These are phyloP conservation scores for Wickerhamiella sergipiensis DNA, from an alignment of 805 yeast species.

Conservation along the genomic window DNA sequence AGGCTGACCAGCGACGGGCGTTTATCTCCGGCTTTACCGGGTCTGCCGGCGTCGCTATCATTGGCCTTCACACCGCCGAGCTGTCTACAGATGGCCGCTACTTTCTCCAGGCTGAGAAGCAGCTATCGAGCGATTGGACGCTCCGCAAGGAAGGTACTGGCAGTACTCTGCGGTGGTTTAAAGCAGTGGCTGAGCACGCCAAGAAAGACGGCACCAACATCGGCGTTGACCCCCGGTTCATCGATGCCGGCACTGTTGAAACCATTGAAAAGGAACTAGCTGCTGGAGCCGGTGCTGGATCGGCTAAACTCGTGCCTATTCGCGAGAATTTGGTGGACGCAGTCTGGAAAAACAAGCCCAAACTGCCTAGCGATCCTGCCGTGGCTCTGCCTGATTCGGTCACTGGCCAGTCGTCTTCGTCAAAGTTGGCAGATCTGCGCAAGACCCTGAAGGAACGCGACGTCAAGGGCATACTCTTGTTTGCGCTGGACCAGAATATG, in stretches of 20 bases:
- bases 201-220: conserved; percentile 36
- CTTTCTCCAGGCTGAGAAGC: conserved; percentile 77
- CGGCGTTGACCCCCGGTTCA: conserved; percentile 73
- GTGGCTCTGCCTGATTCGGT: conserved; percentile 36
- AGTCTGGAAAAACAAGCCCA: conserved; percentile 68
- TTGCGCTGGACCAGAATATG: conserved; percentile 79
- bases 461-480: conserved; percentile 38
- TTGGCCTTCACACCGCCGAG: conserved; percentile 57
- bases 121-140: conserved; percentile 67
- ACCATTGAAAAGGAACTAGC: conserved; percentile 15
- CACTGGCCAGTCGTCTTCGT: conserved; percentile 49
- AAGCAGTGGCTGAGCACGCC: conserved; percentile 54
- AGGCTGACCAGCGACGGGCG: conserved; percentile 68
- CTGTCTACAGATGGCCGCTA: conserved; percentile 91
- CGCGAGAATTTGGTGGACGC: conserved; percentile 56
- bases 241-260: conserved; percentile 28
- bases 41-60: conserved; percentile 83
- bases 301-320: conserved; percentile 37
- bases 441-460: conserved; percentile 18
- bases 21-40: conserved; percentile 82
- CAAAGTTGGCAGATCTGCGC: conserved; percentile 39
- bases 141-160: conserved; percentile 65
- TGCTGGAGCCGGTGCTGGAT: conserved; percentile 15
- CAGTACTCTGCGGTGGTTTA: conserved; percentile 67
- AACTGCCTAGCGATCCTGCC: conserved; percentile 37